phyloP scores from a whole-genome alignment of 495 filamentous ascomycete genomes.

The Penicillium antarcticum region DNA sequence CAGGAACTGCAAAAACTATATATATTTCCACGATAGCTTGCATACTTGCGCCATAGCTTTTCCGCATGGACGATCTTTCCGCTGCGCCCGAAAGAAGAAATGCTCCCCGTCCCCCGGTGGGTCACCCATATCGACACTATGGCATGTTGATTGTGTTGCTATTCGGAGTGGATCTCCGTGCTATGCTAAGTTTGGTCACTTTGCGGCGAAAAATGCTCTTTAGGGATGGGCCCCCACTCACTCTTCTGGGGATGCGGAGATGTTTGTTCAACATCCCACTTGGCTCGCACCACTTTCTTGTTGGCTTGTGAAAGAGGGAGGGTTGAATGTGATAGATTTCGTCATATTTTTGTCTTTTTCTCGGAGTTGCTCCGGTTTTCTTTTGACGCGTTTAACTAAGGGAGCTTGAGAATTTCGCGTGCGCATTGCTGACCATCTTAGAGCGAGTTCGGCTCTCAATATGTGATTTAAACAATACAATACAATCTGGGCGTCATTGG shows the following conservation, averaged over 20 bases:
- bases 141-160: background rate
- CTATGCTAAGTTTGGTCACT: background rate
- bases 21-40: background rate
- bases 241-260: no score
- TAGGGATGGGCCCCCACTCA: no score
- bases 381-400: background rate
- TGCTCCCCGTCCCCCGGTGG: slow-evolving; percentile 5
- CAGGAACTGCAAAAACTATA: background rate
- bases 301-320: no score
- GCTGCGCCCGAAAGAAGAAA: slow-evolving; percentile 4
- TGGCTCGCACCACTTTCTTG: no score
- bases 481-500: no score
- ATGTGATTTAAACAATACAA: no score
- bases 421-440: no score
- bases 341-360: background rate
- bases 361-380: background rate
- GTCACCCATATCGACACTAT: background rate
- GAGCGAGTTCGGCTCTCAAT: no score
- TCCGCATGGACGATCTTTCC: background rate
- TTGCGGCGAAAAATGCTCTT: background rate
- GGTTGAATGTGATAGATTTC: no score
- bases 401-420: no score
- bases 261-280: no score
- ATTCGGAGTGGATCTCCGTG: no score
- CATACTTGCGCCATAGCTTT: background rate